Base-by-base conservation (phyloP, 805 yeast genomes). In the Kuraishia cidri region DNA sequence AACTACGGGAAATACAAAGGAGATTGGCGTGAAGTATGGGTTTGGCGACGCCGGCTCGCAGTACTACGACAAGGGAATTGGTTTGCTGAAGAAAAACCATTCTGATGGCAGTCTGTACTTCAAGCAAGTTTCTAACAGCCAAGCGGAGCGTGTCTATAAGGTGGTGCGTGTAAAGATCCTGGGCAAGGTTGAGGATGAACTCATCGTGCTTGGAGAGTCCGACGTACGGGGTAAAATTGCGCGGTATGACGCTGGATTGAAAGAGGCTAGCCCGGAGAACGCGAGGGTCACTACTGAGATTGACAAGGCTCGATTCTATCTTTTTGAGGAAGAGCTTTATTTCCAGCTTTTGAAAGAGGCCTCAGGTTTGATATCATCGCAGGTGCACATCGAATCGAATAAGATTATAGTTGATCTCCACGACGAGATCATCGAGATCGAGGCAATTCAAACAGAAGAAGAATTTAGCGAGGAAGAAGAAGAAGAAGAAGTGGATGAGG, bases 311-410 rank as follows among this genome's bases (percentile, higher is more conserved):
- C 66, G 96, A 30, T 77, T 70, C 40, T 72, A 74, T 37, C 62
- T 88, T 6, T 90, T 90, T 58, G 97, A 90, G 48, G 92, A 84
- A 47, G 97, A 90, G 52, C 62, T 90, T 34, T 85, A 85, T 59
- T 75, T 72, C 52, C 87, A 79, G 44, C 56, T 90, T 35, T 66
- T 78, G 16, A 72, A 77, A 40, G 98, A 90, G 54, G 85, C 94
- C 1, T 68, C 79, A 20, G 50, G 65, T 5, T 59, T 90, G 37
- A 68, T 79, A 7, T 73, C 86, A 13, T 74, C 77, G 42, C 79
- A 81, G 34, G 90, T 85, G 4, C 64, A 66, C 11, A 68, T 78
- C 12, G 75, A 81, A 20, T 69, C 70, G 32, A 75, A 78, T 38
- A 78, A 75, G 42, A 69, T 88, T 14, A 63, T 69, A 1, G 64